These are phyloP conservation scores for Xylaria acuta DNA, from an alignment of 495 filamentous ascomycete genomes.

Conservation along the genomic window DNA sequence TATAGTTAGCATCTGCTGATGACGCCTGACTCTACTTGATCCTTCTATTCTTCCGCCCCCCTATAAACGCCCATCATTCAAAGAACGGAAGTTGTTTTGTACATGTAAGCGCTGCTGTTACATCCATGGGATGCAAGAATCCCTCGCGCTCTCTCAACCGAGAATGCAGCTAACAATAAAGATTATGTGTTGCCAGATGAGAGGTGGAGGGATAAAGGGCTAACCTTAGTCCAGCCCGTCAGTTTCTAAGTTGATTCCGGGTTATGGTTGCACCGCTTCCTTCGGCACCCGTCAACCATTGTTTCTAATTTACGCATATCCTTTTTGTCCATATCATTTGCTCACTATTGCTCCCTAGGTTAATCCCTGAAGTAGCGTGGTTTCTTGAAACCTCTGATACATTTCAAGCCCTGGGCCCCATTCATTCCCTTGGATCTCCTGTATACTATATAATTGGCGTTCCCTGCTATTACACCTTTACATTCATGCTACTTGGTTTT, in stretches of 20 bases:
- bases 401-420: not conserved
- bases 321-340: not conserved
- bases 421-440: not conserved
- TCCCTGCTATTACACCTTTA: not conserved
- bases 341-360: not conserved
- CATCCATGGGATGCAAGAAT: not conserved
- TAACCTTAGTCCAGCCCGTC: not conserved
- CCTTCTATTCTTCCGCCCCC: not conserved
- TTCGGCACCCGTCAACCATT: not conserved
- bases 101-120: not conserved
- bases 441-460: not conserved
- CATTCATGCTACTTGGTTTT: not conserved
- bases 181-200: not conserved
- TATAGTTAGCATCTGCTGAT: constrained; percentile 5
- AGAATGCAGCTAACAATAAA: constrained; percentile 4
- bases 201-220: not conserved
- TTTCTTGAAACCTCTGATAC: not conserved
- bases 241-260: not conserved
- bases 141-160: not conserved
- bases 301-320: not conserved
- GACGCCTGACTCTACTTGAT: not conserved
- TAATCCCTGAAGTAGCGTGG: not conserved
- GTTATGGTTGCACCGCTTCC: no score
- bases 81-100: not conserved
- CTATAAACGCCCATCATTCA: not conserved